These are phyloP conservation scores for Linum lewisii DNA, from an alignment of 345 rosid species.

Conservation along the genomic window DNA sequence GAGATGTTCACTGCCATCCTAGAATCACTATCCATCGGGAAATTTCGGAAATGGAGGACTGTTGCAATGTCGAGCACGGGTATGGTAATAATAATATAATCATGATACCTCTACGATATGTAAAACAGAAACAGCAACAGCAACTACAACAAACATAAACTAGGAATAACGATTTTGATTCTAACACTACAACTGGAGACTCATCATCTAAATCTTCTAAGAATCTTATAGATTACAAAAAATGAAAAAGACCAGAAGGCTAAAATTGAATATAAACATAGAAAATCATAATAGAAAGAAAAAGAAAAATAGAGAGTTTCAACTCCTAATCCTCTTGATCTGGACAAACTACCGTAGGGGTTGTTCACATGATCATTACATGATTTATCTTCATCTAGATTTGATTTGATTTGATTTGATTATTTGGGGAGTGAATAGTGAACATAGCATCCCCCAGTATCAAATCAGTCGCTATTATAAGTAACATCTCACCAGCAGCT, in stretches of 20 bases:
- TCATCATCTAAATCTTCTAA: conserved; percentile 5
- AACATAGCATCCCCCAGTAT: conserved; percentile 19
- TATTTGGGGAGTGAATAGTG: too few relatives aligned
- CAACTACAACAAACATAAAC: too few relatives aligned
- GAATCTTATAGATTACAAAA: conserved; percentile 19
- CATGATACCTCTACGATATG: too few relatives aligned
- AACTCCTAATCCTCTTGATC: conserved; percentile 27
- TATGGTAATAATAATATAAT: too few relatives aligned
- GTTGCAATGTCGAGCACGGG: too few relatives aligned
- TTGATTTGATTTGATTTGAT: too few relatives aligned
- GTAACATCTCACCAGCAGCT: conserved; percentile 16
- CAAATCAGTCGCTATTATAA: conserved; percentile 21
- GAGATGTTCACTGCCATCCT: too few relatives aligned
- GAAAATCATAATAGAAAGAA: too few relatives aligned
- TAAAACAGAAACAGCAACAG: too few relatives aligned
- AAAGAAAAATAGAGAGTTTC: conserved; percentile 16
- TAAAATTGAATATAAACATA: too few relatives aligned
- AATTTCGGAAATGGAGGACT: too few relatives aligned
- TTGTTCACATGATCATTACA: conserved; percentile 1
- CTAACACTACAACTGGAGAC: not conserved
- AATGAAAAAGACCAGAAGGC: not conserved
- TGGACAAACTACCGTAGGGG: conserved; percentile 14
- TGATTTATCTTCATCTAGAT: conserved; percentile 13
- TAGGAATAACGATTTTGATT: not conserved
- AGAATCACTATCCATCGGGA: too few relatives aligned